Percentiles rank a stretch among this genome's conserved stretches.
Evolutionary conservation across 2,329 filamentous ascomycete species (phyloP).

Genomic region (Arthroderma sp.): DNA sequence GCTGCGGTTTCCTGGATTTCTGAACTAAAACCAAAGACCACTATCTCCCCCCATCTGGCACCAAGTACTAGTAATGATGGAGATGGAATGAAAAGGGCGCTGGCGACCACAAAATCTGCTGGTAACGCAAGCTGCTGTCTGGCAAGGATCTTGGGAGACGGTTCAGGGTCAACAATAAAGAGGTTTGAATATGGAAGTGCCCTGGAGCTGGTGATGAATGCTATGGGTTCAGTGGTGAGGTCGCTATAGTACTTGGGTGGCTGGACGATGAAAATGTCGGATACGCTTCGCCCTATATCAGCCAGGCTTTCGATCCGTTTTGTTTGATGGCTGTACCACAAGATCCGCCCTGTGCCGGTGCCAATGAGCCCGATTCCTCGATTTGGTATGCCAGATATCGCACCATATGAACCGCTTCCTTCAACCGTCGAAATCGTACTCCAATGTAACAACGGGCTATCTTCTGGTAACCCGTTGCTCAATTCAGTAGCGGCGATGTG

Average conservation of each 20-base stretch:
- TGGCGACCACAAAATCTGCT: slow-evolving; percentile 41
- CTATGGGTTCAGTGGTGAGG: neutral
- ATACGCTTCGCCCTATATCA: slow-evolving; percentile 20
- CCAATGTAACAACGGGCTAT: slow-evolving; percentile 17
- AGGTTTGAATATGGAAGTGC: slow-evolving; percentile 2
- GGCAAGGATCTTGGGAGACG: neutral
- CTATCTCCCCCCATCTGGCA: slow-evolving; percentile 44
- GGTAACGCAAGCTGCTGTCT: slow-evolving; percentile 50
- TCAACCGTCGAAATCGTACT: slow-evolving; percentile 21
- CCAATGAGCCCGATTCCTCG: slow-evolving; percentile 27
- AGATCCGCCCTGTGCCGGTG: slow-evolving; percentile 22
- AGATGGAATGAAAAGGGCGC: slow-evolving; percentile 30
- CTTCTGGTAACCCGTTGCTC: neutral
- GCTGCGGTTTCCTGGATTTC: neutral
- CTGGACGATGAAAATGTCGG: slow-evolving; percentile 20
- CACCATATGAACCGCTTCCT: slow-evolving; percentile 22
- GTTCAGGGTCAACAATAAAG: slow-evolving; percentile 5
- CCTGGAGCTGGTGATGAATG: neutral
- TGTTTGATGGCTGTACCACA: slow-evolving; percentile 25
- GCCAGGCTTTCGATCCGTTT: slow-evolving; percentile 21
- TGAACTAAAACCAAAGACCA: slow-evolving; percentile 31
- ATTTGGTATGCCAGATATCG: slow-evolving; percentile 22
- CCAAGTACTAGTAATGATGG: slow-evolving; percentile 39
- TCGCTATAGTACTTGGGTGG: neutral
- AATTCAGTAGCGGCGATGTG: slow-evolving; percentile 11